Evolutionary conservation across 106 monocot genomes (phyloP), one percentile per base, ranked within the genome.

Genomic region (Hemerocallis citrina): DNA sequence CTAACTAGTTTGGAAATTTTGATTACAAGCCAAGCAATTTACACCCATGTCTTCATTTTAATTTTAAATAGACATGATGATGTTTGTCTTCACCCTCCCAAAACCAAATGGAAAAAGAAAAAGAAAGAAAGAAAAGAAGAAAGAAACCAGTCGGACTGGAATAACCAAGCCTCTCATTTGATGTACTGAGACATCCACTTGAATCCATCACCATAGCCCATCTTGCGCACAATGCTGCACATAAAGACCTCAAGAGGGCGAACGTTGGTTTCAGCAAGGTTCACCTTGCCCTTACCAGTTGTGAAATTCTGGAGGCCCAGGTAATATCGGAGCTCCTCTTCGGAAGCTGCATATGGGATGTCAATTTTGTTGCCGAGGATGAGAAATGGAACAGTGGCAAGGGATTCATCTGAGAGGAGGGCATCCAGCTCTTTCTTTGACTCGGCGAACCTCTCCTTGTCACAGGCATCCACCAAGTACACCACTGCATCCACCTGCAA

Each of bases 401-500:
- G 62, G 2, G 74, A 49, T 23, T 80, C 74, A 30, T 80, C 79
- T 6, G 79, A 74, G 30, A 80, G 79, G 28, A 80, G 70, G 2
- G 65, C 79, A 35, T 80, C 79, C 7, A 80, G 79, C 65, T 90
- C 89, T 49, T 68, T 78, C 64, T 82, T 90, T 9, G 89, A 85
- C 59, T 90, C 89, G 0, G 81, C 81, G 28, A 89, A 85, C 46
- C 89, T 65, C 47, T 89, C 89, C 52, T 78, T 85, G 64, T 89
- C 89, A 39, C 41, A 72, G 0, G 89, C 85, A 56, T 90, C 89
- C 30, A 90, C 81, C 25, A 90, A 43, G 67, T 90, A 90, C 3
- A 90, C 81, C 59, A 90, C 85, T n/a, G 89, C 81, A 71, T 90
- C 89, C 10, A 90, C 89, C 89, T 89, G 63, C 16, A 11, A 16